phyloP scores from a whole-genome alignment of 2,329 filamentous ascomycete species.

The Teratosphaeria destructans region DNA sequence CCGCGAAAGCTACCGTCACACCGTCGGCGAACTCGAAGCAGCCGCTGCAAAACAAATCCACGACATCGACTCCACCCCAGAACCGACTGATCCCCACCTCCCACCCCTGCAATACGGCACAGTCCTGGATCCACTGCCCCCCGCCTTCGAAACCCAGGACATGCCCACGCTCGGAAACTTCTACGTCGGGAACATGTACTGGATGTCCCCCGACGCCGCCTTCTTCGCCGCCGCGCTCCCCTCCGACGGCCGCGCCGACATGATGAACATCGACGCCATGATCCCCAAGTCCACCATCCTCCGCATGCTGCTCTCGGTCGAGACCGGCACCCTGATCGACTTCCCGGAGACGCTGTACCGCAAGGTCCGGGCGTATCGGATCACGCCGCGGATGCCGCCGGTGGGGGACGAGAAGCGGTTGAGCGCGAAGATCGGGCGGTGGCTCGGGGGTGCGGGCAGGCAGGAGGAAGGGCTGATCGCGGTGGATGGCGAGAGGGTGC shows the following conservation, averaged over 20 bases:
- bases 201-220: conserved; percentile 75
- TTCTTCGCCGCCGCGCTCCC: conserved; percentile 81
- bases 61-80: conserved; percentile 5
- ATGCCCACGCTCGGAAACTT: conserved; percentile 80
- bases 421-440: conserved; percentile 14
- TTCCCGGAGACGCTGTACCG: conserved; percentile 66
- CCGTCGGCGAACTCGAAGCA: conserved; percentile 17
- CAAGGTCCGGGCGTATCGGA: conserved; percentile 79
- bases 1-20: conserved; percentile 55
- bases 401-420: conserved; percentile 6
- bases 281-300: conserved; percentile 57
- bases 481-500: conserved; percentile 81
- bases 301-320: conserved; percentile 60
- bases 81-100: conserved; percentile 32
- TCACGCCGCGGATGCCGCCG: conserved; percentile 48
- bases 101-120: conserved; percentile 63
- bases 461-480: conserved; percentile 74
- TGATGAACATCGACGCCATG: conserved; percentile 70
- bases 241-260: conserved; percentile 75
- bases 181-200: conserved; percentile 90
- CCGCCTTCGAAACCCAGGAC: conserved; percentile 63
- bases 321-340: conserved; percentile 68
- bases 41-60: conserved; percentile 15
- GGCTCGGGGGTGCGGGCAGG: conserved; percentile 28
- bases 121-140: conserved; percentile 62